Conservation (phyloP, 2,329 filamentous ascomycete species). For the Penicillium sp. region DNA sequence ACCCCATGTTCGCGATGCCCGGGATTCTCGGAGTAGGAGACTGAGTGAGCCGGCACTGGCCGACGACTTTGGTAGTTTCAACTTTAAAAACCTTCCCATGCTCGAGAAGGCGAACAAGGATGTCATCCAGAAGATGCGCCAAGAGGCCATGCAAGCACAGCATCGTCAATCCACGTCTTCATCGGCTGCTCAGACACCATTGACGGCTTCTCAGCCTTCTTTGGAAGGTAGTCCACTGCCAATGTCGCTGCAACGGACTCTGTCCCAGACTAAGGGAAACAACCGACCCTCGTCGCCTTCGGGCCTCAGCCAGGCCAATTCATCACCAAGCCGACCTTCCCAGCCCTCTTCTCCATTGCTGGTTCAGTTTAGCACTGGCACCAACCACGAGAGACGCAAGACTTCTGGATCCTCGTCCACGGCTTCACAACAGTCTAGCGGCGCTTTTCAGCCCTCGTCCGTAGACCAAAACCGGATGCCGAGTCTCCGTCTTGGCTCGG, state of each 20-base stretch:
- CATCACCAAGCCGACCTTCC: conserved; percentile 84
- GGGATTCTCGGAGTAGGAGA: conserved; percentile 82
- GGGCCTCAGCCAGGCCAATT: conserved; percentile 73
- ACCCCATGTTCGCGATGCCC: conserved; percentile 89
- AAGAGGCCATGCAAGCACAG: conserved; percentile 79
- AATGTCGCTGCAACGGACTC: conserved; percentile 76
- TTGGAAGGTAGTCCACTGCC: conserved; percentile 85
- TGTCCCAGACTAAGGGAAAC: conserved; percentile 78
- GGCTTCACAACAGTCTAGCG: conserved; percentile 75
- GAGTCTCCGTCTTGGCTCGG: conserved; percentile 55
- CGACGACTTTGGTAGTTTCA: conserved; percentile 95
- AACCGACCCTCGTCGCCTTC: conserved; percentile 88
- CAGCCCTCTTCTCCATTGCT: conserved; percentile 86
- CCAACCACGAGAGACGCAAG: conserved; percentile 82
- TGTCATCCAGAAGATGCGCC: conserved; percentile 92
- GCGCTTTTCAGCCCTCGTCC: conserved; percentile 69
- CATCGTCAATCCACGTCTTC: conserved; percentile 51
- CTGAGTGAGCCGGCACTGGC: conserved; percentile 85
- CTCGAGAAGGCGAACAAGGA: conserved; percentile 99
- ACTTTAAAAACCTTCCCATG: conserved; percentile 96
- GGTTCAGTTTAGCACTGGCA: conserved; percentile 91
- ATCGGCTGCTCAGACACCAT: conserved; percentile 26
- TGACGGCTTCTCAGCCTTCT: conserved; percentile 52
- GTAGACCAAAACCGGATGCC: conserved; percentile 71
- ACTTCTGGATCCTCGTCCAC: conserved; percentile 87